Evolutionary conservation across 108 stramenopile genomes (phyloP).

Genomic region (Cylindrotheca fusiformis): DNA sequence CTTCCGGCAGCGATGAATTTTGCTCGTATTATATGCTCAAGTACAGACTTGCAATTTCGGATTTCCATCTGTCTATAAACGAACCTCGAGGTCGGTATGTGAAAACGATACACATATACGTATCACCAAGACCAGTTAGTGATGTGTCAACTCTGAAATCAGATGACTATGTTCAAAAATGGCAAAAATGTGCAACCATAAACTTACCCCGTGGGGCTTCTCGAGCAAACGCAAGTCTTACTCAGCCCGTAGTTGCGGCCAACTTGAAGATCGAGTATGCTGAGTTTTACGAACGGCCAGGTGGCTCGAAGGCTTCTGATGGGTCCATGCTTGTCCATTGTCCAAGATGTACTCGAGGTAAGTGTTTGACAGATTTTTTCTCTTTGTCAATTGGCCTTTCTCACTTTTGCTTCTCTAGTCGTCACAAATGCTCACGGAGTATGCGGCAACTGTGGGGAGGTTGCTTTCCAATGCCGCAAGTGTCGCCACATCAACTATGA

Average conservation of each 20-base stretch:
- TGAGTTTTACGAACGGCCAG: conserved; percentile 80
- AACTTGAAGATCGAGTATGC: conserved; percentile 75
- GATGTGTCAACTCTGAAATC: conserved; percentile 56
- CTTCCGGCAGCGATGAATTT: conserved; percentile 63
- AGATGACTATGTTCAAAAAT: conserved; percentile 43
- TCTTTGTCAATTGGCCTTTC: not conserved
- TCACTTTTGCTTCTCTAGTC: conserved; percentile 20
- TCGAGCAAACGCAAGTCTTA: conserved; percentile 44
- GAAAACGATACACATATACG: conserved; percentile 66
- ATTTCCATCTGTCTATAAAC: conserved; percentile 56
- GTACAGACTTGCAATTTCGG: conserved; percentile 60
- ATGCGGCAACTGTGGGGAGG: conserved; percentile 94
- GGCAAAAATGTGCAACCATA: conserved; percentile 73
- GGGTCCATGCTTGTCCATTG: conserved; percentile 70
- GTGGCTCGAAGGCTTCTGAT: conserved; percentile 44
- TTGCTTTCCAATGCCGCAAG: conserved; percentile 93
- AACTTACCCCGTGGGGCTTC: conserved; percentile 58
- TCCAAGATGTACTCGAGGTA: conserved; percentile 84
- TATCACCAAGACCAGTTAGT: conserved; percentile 51
- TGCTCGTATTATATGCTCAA: conserved; percentile 53
- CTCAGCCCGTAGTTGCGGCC: conserved; percentile 60
- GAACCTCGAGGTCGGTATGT: conserved; percentile 79
- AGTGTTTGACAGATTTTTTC: not conserved
- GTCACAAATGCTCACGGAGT: conserved; percentile 95
- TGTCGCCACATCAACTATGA: conserved; percentile 97